Conservation (phyloP, 208 protist species). For the Giardia duodenalis region DNA sequence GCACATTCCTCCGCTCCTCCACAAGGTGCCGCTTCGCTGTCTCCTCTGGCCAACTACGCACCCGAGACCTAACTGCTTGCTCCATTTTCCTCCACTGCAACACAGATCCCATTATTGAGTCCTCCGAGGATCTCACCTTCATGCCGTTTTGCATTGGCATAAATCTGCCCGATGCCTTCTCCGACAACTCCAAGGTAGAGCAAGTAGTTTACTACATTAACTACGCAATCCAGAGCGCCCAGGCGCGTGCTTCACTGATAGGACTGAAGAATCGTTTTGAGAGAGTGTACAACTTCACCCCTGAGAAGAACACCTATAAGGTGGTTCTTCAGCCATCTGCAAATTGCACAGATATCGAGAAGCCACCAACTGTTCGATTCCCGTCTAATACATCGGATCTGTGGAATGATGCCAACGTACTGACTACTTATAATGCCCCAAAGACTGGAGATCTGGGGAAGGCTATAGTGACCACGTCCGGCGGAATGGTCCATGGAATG, state of each 20-base stretch:
- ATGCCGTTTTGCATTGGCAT: neutral
- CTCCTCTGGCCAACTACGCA: neutral
- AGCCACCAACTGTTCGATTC: neutral
- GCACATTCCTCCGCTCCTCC: neutral
- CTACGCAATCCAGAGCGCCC: neutral
- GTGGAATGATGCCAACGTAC: neutral
- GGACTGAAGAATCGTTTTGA: neutral
- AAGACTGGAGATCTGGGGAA: neutral
- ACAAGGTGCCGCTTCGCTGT: neutral
- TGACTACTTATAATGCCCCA: neutral
- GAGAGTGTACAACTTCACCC: neutral
- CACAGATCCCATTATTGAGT: constrained; percentile 6
- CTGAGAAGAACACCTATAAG: neutral
- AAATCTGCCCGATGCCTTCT: too few relatives aligned
- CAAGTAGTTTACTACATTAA: neutral
- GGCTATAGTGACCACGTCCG: neutral
- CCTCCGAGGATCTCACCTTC: neutral
- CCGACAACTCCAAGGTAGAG: too few relatives aligned
- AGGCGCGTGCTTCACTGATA: neutral
- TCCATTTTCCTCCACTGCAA: neutral
- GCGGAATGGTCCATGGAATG: neutral
- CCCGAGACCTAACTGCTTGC: neutral
- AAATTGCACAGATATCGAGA: neutral
- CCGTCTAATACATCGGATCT: too few relatives aligned
- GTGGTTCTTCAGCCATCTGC: neutral